These are phyloP conservation scores for Barnettozyma sp. DNA, from an alignment of 805 yeast genomes.

Conservation along the genomic window DNA sequence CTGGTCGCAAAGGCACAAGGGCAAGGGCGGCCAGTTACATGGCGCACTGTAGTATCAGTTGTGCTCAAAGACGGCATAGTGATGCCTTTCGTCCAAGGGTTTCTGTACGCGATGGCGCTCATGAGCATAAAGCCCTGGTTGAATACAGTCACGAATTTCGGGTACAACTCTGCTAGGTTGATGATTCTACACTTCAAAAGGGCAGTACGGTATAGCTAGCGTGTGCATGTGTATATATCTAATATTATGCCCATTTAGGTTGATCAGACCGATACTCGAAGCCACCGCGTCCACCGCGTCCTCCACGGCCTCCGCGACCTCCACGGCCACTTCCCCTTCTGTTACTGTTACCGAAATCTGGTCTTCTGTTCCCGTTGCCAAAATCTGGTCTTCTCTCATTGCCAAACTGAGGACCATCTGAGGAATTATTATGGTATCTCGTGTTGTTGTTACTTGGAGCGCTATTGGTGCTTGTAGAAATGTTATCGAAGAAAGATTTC, in stretches of 20 bases:
- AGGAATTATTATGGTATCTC: too few relatives aligned
- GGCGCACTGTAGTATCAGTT: slow-evolving; percentile 3
- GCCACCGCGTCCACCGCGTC: background rate
- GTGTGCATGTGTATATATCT: background rate
- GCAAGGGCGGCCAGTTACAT: background rate
- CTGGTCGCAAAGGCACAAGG: slow-evolving; percentile 2
- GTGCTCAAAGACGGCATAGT: slow-evolving; percentile 6
- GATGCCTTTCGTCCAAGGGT: slow-evolving; percentile 11
- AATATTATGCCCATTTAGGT: slow-evolving; percentile 5
- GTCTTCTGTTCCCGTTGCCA: slow-evolving; percentile 8
- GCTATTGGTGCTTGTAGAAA: slow-evolving; percentile 57
- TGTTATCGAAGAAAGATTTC: slow-evolving; percentile 83
- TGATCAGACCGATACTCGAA: slow-evolving; percentile 1
- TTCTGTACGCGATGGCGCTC: slow-evolving; percentile 3
- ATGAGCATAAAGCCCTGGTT: slow-evolving; percentile 9
- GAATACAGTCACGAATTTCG: slow-evolving; percentile 2
- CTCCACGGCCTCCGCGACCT: slow-evolving; percentile 5
- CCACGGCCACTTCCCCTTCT: too few relatives aligned
- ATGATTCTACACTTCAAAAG: slow-evolving; percentile 5
- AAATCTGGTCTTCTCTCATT: slow-evolving; percentile 1
- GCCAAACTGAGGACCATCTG: too few relatives aligned
- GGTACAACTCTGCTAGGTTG: slow-evolving; percentile 4
- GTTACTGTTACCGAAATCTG: slow-evolving; percentile 7
- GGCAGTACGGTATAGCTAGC: slow-evolving; percentile 7
- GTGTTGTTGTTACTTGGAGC: slow-evolving; percentile 13